Evolutionary conservation across 2,329 filamentous ascomycete species (phyloP).

Genomic region (Aureobasidium sp.): DNA sequence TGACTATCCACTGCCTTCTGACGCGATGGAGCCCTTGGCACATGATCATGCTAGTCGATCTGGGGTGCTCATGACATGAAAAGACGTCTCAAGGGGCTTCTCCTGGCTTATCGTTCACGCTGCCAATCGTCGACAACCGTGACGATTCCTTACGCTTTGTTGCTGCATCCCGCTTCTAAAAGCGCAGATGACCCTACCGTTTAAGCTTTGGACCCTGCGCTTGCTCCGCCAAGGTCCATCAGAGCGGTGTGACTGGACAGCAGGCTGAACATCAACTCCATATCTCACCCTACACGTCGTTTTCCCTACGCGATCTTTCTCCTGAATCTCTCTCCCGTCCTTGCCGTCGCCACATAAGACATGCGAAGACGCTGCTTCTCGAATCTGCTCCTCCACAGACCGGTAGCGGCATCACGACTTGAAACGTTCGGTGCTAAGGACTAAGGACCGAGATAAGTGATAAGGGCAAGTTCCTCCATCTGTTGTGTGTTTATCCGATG

Average conservation of each 20-base stretch:
- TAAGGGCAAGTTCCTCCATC: neutral
- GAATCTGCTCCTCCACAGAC: neutral
- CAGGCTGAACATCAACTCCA: neutral
- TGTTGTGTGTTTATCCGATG: neutral
- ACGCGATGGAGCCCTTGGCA: conserved; percentile 7
- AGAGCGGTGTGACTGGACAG: conserved; percentile 5
- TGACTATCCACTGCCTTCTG: neutral
- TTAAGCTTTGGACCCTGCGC: conserved; percentile 2
- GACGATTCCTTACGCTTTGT: neutral
- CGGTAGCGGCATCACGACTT: neutral
- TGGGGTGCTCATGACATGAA: neutral
- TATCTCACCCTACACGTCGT: neutral
- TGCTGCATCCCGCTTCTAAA: neutral
- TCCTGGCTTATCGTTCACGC: neutral
- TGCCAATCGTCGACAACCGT: neutral
- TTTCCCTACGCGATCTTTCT: neutral
- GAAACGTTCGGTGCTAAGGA: neutral
- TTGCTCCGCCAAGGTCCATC: neutral
- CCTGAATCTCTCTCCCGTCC: neutral
- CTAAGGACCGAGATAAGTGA: neutral
- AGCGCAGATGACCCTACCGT: conserved; percentile 2
- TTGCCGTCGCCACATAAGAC: no score
- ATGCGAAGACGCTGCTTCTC: neutral
- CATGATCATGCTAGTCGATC: neutral
- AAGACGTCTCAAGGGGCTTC: conserved; percentile 1